These are phyloP conservation scores for Aspergillus sojae DNA, from an alignment of 2,329 filamentous ascomycete genomes.

Conservation along the genomic window DNA sequence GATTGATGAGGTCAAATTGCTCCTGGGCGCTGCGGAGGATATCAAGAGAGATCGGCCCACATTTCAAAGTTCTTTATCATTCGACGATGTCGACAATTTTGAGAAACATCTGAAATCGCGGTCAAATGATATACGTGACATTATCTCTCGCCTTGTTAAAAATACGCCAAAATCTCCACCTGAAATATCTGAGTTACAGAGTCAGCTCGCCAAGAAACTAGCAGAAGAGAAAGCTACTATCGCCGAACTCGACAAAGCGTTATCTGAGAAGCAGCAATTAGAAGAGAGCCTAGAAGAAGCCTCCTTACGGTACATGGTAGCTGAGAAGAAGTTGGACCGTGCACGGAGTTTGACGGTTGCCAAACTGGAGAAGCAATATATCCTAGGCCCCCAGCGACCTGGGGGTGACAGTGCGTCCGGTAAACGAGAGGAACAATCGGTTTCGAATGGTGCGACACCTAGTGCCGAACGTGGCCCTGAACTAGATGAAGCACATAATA, in stretches of 20 bases:
- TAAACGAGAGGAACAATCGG: constrained; percentile 54
- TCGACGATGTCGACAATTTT: constrained; percentile 63
- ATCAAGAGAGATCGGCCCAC: constrained; percentile 33
- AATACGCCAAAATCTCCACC: constrained; percentile 54
- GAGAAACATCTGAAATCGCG: constrained; percentile 78
- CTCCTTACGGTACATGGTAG: constrained; percentile 88
- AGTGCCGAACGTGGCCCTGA: constrained; percentile 64
- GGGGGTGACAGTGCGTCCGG: constrained; percentile 51
- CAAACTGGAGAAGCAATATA: constrained; percentile 87
- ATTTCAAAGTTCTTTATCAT: constrained; percentile 59
- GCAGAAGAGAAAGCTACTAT: constrained; percentile 81
- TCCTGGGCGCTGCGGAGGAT: constrained; percentile 35
- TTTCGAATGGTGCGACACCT: constrained; percentile 58
- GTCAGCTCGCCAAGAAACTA: constrained; percentile 72
- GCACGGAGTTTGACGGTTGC: constrained; percentile 86
- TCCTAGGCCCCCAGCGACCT: constrained; percentile 63
- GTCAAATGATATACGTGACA: constrained; percentile 73
- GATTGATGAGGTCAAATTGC: constrained; percentile 51
- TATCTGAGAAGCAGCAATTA: constrained; percentile 78
- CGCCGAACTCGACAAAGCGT: constrained; percentile 73
- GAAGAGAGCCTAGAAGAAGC: constrained; percentile 86
- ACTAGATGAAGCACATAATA: constrained; percentile 74
- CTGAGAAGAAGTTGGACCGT: constrained; percentile 91
- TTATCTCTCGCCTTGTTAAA: constrained; percentile 70
- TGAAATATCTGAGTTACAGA: constrained; percentile 72